Evolutionary conservation across 164 flowering plant genomes (phyloP), one percentile per base, ranked within the genome.

Genomic region (Cinnamomum micranthum): DNA sequence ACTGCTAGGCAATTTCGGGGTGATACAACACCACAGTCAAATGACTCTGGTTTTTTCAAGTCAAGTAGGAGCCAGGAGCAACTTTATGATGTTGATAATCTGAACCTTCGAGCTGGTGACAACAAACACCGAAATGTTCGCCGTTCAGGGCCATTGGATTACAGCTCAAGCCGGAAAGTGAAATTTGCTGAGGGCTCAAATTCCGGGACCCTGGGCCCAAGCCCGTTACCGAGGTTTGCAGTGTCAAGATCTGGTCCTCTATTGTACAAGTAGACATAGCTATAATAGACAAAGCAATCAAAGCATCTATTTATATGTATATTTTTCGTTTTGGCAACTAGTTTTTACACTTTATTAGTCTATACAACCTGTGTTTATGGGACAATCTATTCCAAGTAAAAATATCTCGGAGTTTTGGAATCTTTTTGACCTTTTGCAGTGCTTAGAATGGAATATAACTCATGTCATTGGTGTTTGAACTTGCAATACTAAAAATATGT

Each of bases 211-310:
- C 87, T 81, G 1, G 97, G 98, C 69, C 98, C 93, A 22, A 96
- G 98, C 76, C 98, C 99, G 10, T 70, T 96, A 78, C 98, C 98
- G 10, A 90, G 97, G 84, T 95, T 92, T 80, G 95, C 95, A 1
- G 97, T 90, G 22, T 96, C 99, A 17, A 91, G 99, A 60, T 96
- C 99, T 60, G 99, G 99, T 73, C 99, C 99, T 20, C 73, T 96
- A 74, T 82, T 83, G 13, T 91, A 94, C 82, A 94, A 91, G 86
- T 90, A 87, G 81, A 74, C 47, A 41, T 41, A 41, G 47, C 10
- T 41, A 41, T 41, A 41, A 9, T 41, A 41, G 47, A 35, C 47
- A 35, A 7, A 35, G 7, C 47, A 35, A 41, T 41, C 2, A 4
- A 31, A 31, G 35, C 35, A 31, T 31, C 35, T 31, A 31, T 31